These are phyloP conservation scores for Candida andamanensis DNA, from an alignment of 805 yeast genomes.

Conservation along the genomic window DNA sequence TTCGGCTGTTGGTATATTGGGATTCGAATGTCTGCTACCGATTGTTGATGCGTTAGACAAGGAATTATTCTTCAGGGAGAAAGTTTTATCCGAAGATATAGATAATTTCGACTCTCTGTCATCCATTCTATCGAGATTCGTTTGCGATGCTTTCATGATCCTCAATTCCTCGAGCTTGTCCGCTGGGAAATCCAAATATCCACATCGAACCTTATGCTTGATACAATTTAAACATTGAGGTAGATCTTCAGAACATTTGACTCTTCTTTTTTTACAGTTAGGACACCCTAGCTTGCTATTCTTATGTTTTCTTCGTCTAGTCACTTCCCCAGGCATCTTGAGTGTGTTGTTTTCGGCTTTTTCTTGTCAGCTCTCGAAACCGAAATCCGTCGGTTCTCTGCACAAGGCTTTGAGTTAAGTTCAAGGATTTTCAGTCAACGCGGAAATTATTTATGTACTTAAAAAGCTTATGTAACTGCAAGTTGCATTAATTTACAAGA, in stretches of 20 bases:
- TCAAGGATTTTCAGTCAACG: no score
- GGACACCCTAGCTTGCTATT: conserved; percentile 43
- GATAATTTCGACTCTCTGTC: background rate
- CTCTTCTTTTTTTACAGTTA: conserved; percentile 46
- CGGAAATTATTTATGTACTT: no score
- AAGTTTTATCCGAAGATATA: background rate
- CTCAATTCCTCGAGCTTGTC: conserved; percentile 26
- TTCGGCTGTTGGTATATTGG: background rate
- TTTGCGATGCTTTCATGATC: conserved; percentile 11
- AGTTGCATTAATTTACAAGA: no score
- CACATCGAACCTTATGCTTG: conserved; percentile 36
- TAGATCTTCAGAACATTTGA: conserved; percentile 42
- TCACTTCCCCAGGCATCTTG: conserved; percentile 1
- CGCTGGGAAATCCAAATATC: conserved; percentile 30
- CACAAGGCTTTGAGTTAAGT: no score
- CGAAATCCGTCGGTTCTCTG: no score
- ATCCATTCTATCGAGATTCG: background rate
- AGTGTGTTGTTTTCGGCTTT: background rate
- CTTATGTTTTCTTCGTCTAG: conserved; percentile 25
- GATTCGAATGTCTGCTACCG: background rate
- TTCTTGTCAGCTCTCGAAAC: no score
- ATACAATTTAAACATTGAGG: conserved; percentile 37
- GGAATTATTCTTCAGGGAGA: background rate
- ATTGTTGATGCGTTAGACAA: background rate
- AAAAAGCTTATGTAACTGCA: no score